Conservation (phyloP, 306 rosid species). For the Casuarina glauca region DNA sequence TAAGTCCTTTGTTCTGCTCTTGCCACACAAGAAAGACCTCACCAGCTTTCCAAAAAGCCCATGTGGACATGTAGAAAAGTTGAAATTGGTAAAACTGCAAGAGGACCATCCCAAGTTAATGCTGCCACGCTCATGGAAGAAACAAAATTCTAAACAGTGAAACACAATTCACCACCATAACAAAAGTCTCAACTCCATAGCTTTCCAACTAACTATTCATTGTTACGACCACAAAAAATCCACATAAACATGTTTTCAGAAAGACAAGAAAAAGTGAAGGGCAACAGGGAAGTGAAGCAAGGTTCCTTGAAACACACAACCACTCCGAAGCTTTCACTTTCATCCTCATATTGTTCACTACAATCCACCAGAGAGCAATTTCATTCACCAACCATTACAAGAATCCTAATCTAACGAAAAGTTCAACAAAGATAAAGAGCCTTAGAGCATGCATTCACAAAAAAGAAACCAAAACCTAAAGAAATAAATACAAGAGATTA, state of each 20-base stretch:
- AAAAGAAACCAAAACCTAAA: not conserved
- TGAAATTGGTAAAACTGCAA: conserved; percentile 4
- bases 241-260: not conserved
- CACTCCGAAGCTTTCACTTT: not conserved
- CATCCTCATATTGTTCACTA: not conserved
- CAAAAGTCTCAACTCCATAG: not conserved
- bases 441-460: not conserved
- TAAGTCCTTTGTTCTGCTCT: not conserved
- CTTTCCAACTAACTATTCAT: not conserved
- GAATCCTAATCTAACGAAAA: not conserved
- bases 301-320: not conserved
- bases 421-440: not conserved
- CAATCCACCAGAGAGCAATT: not conserved
- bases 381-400: not conserved
- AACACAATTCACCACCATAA: not conserved
- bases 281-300: not conserved
- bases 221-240: not conserved
- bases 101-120: not conserved
- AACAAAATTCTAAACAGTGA: not conserved
- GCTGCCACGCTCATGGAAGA: not conserved
- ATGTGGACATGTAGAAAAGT: not conserved
- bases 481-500: not conserved
- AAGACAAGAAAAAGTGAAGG: not conserved
- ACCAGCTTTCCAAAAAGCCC: not conserved
- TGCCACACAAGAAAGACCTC: not conserved